A percentile compares a stretch with the other conserved stretches of the same genome.
Conservation (phyloP, 495 filamentous ascomycete genomes). For the Daldinia grandis region DNA sequence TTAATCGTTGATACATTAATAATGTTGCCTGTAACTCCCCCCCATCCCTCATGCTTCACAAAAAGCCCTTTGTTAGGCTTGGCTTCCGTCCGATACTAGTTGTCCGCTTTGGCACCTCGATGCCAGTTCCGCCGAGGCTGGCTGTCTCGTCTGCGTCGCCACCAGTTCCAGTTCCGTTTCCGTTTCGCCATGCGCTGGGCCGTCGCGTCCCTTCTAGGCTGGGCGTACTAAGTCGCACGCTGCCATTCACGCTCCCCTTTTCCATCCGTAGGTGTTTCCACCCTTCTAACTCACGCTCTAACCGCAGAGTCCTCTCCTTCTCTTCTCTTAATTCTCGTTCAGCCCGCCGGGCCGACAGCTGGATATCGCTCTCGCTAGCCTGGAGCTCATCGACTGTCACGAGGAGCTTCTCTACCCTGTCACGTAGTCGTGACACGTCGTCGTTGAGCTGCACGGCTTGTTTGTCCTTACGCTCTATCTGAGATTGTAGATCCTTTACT, state of each 20-base stretch:
- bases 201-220: conserved; percentile 37
- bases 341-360: conserved; percentile 80
- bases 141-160: conserved; percentile 47
- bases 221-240: conserved; percentile 48
- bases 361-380: conserved; percentile 78
- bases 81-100: conserved; percentile 62
- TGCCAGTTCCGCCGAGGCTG: conserved; percentile 41
- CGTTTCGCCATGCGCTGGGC: conserved; percentile 50
- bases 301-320: conserved; percentile 77
- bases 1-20: conserved; percentile 27
- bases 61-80: conserved; percentile 65
- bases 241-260: conserved; percentile 51
- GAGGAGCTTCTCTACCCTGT: conserved; percentile 88
- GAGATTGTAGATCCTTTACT: conserved; percentile 90
- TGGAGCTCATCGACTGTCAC: conserved; percentile 93
- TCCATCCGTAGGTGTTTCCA: conserved; percentile 81
- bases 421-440: conserved; percentile 81
- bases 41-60: conserved; percentile 45
- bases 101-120: conserved; percentile 62
- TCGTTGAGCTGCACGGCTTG: conserved; percentile 78
- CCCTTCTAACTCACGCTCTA: conserved; percentile 89
- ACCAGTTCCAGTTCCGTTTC: conserved; percentile 39
- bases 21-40: conserved; percentile 10
- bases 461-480: conserved; percentile 93
- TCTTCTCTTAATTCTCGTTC: conserved; percentile 93